Evolutionary conservation across 352 stramenopile species (phyloP).

Genomic region (Pythium scleroteichum): DNA sequence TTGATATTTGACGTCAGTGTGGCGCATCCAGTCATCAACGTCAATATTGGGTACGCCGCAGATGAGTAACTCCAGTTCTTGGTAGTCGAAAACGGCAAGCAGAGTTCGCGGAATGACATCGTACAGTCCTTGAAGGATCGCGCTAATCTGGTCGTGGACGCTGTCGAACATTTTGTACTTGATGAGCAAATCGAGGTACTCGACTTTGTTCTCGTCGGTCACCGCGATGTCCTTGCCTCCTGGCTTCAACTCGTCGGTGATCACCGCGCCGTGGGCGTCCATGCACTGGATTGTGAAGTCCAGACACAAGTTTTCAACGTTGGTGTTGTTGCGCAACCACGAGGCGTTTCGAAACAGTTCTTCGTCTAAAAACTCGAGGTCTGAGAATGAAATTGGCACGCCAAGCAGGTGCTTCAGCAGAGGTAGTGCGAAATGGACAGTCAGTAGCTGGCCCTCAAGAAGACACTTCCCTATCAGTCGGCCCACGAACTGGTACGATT

Average conservation of each 20-base stretch:
- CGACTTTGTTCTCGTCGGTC: slow-evolving; percentile 93
- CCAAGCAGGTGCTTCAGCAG: slow-evolving; percentile 84
- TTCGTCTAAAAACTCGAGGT: slow-evolving; percentile 79
- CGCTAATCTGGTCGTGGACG: slow-evolving; percentile 88
- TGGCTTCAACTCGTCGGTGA: slow-evolving; percentile 89
- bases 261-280: slow-evolving; percentile 45
- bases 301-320: slow-evolving; percentile 63
- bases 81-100: slow-evolving; percentile 92
- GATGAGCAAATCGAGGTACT: slow-evolving; percentile 95
- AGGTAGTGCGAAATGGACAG: slow-evolving; percentile 73
- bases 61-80: slow-evolving; percentile 96
- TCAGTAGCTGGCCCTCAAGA: slow-evolving; percentile 74
- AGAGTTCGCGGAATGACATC: slow-evolving; percentile 88
- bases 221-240: slow-evolving; percentile 91
- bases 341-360: slow-evolving; percentile 66
- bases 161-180: slow-evolving; percentile 93
- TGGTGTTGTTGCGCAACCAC: slow-evolving; percentile 69
- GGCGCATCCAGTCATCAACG: slow-evolving; percentile 85
- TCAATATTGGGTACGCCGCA: slow-evolving; percentile 91
- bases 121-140: slow-evolving; percentile 91
- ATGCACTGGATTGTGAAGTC: slow-evolving; percentile 74
- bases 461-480: slow-evolving; percentile 78
- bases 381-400: slow-evolving; percentile 79
- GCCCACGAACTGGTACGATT: slow-evolving; percentile 76
- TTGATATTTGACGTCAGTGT: slow-evolving; percentile 83